These are phyloP conservation scores for Jackrogersella minutella DNA, from an alignment of 495 filamentous ascomycete genomes.

Conservation along the genomic window DNA sequence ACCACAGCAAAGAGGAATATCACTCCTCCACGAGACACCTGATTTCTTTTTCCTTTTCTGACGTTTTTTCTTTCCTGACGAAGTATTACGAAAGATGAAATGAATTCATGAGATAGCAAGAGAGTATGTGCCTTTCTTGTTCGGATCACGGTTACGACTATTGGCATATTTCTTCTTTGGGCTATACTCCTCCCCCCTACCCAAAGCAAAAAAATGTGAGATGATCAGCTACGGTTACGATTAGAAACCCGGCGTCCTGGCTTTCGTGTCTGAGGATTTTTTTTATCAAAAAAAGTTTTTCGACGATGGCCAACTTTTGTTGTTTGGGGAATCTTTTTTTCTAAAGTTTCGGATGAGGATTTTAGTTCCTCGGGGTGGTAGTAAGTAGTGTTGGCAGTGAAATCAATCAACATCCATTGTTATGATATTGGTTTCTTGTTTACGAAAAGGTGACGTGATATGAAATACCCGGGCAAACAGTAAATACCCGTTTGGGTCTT, in stretches of 20 bases:
- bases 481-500: background rate
- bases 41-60: slow-evolving; percentile 19
- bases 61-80: slow-evolving; percentile 36
- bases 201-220: slow-evolving; percentile 29
- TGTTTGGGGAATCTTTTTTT: slow-evolving; percentile 20
- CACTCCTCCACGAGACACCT: slow-evolving; percentile 11
- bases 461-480: no score
- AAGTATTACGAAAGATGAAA: slow-evolving; percentile 43
- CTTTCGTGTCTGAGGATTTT: no score
- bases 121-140: slow-evolving; percentile 26
- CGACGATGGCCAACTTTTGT: slow-evolving; percentile 31
- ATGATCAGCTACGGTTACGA: slow-evolving; percentile 36
- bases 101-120: slow-evolving; percentile 43
- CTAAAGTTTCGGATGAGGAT: slow-evolving; percentile 25
- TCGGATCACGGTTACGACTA: slow-evolving; percentile 46
- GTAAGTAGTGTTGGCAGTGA: slow-evolving; percentile 36
- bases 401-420: slow-evolving; percentile 23
- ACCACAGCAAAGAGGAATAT: slow-evolving; percentile 11
- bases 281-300: slow-evolving; percentile 40
- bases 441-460: background rate
- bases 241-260: slow-evolving; percentile 45
- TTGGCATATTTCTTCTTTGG: slow-evolving; percentile 30
- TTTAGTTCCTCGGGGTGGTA: background rate
- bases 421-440: slow-evolving; percentile 1
- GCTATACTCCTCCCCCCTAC: no score